Evolutionary conservation across 1,284 basidiomycete species (phyloP), one percentile per base, ranked within the genome.

Genomic region (Ustilago sp.): DNA sequence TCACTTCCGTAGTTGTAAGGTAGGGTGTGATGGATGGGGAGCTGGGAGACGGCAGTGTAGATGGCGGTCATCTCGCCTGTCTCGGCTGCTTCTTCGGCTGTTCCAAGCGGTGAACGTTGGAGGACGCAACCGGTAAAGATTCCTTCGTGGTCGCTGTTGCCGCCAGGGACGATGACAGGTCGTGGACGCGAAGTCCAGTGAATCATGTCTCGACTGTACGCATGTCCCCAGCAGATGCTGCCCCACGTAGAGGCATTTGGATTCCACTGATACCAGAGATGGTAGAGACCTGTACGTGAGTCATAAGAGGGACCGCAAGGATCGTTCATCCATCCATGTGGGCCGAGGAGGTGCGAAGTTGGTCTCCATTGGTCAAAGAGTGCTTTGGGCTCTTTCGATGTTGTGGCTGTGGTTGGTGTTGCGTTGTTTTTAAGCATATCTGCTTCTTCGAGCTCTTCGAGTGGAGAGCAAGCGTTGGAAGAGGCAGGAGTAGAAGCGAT

Each of bases 241-340:
- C 80, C 80, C 80, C 80, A 81, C 0, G 70, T 77, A 2, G 78
- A 75, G 7, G 68, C 73, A 17, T 66, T 52, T 1, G 80, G 80
- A 28, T 81, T 81, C 72, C 77, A 81, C 38, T 81, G 64, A 39
- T 79, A 81, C 64, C 77, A 78, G 23, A 81, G 65, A 38, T 81
- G 80, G 47, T 74, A 79, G 39, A 75, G 63, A 11, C 69, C 63
- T 0, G 78, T 73, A 41, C 64, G 63, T 23, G 66, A 50, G 47
- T 80, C 80, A 56, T 65, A 81, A 31, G 62, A 74, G 0, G 80
- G 79, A 3, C 76, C 80, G 31, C 74, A 78, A 2, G 80, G 80
- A 51, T 81, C 80, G 39, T 80, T 81, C 73, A 81, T 80, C 80
- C 80, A 81, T 39, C 79, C 79, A 39, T 75, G 70, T 3, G 80